Conservation (phyloP, 2,329 filamentous ascomycete species). For the Macrophomina phaseolina region DNA sequence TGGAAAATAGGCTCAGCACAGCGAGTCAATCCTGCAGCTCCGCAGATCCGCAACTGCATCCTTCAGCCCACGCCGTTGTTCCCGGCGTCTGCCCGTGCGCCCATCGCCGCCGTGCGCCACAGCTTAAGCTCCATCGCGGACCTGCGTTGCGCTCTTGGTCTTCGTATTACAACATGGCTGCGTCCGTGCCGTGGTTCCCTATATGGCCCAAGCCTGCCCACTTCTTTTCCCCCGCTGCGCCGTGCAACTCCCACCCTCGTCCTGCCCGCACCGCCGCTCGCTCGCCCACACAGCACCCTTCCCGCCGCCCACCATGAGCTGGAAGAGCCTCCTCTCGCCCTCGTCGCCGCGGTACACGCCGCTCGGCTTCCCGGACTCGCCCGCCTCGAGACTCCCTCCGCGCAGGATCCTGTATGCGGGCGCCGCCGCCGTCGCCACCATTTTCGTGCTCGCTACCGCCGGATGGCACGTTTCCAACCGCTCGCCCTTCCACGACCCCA, state of each 20-base stretch:
- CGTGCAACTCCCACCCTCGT: conserved; percentile 16
- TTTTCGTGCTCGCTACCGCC: background rate
- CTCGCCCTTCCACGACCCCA: background rate
- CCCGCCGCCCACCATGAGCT: conserved; percentile 11
- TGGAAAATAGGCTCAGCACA: background rate
- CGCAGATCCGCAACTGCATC: background rate
- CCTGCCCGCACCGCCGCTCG: background rate
- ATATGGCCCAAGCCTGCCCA: background rate
- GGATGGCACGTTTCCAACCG: background rate
- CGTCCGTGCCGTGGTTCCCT: background rate
- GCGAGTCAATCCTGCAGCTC: background rate
- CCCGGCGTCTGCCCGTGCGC: conserved; percentile 1
- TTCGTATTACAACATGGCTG: background rate
- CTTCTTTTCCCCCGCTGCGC: background rate
- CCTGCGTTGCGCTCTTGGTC: background rate
- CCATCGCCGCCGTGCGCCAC: conserved; percentile 6
- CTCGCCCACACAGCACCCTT: background rate
- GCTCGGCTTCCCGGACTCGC: conserved; percentile 7
- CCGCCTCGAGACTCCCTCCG: background rate
- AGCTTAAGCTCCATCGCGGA: conserved; percentile 1
- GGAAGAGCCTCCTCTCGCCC: conserved; percentile 17
- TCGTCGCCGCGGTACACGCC: conserved; percentile 17
- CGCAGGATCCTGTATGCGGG: conserved; percentile 14
- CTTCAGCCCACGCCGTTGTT: background rate
- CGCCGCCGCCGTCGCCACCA: background rate